These are phyloP conservation scores for Saturnispora sekii DNA, from an alignment of 805 yeast genomes.

Conservation along the genomic window DNA sequence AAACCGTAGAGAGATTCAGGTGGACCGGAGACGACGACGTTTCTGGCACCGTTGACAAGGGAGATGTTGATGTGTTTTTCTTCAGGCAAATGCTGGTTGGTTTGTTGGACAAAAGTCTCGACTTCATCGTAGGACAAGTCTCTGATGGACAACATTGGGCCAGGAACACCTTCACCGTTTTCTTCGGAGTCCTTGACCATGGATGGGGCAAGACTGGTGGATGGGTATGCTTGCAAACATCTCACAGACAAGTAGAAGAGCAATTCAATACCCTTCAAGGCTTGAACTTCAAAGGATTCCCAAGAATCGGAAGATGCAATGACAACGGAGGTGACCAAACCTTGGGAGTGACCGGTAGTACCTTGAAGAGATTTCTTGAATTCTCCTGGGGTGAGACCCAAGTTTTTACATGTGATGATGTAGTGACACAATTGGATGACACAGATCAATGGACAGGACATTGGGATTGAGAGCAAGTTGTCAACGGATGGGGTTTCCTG, in stretches of 20 bases:
- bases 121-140: slow-evolving; percentile 78
- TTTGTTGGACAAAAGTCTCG: slow-evolving; percentile 65
- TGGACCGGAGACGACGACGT: slow-evolving; percentile 93
- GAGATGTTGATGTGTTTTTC: slow-evolving; percentile 89
- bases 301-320: slow-evolving; percentile 75
- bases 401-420: slow-evolving; percentile 73
- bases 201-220: slow-evolving; percentile 89
- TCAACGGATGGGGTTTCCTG: slow-evolving; percentile 84
- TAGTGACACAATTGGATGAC: slow-evolving; percentile 91
- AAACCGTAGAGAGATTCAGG: slow-evolving; percentile 97
- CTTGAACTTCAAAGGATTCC: slow-evolving; percentile 66
- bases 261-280: slow-evolving; percentile 72
- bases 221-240: slow-evolving; percentile 83
- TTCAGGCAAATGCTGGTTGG: slow-evolving; percentile 87
- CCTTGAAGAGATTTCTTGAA: slow-evolving; percentile 60
- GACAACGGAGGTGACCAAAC: slow-evolving; percentile 87
- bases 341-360: slow-evolving; percentile 86
- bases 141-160: slow-evolving; percentile 94
- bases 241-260: slow-evolving; percentile 92
- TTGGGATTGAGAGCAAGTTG: slow-evolving; percentile 82
- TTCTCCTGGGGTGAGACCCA: slow-evolving; percentile 87
- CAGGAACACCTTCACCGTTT: slow-evolving; percentile 92
- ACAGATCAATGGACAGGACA: slow-evolving; percentile 95
- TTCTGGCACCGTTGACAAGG: slow-evolving; percentile 89
- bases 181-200: slow-evolving; percentile 86